Evolutionary conservation across 148 eudicot genomes (phyloP).

Genomic region (Chenopodium quinoa): DNA sequence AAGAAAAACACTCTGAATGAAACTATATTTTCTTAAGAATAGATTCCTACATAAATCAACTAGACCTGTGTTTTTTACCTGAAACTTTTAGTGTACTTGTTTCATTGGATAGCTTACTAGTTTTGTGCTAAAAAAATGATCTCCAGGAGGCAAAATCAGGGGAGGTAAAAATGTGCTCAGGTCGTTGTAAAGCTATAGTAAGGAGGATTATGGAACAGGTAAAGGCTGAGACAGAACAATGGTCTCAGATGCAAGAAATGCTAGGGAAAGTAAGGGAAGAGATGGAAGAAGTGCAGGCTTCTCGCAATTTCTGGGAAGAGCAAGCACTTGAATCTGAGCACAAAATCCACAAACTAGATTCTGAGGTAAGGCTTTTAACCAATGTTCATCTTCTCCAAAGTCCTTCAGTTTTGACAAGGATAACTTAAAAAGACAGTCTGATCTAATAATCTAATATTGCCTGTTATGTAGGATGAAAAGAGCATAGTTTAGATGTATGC

Average conservation of each 20-base stretch:
- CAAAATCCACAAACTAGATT: conserved; percentile 45
- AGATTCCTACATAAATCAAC: not conserved
- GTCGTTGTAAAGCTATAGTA: conserved; percentile 73
- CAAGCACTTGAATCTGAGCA: conserved; percentile 58
- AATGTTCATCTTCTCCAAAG: not conserved
- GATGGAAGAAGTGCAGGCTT: conserved; percentile 82
- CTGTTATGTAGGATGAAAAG: not conserved
- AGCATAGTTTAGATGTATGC: not conserved
- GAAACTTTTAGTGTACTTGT: too few relatives aligned
- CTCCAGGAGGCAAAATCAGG: conserved; percentile 45
- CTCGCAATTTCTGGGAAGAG: conserved; percentile 82
- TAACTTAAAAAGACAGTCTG: not conserved
- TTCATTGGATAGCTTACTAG: conserved; percentile 1
- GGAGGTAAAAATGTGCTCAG: conserved; percentile 47
- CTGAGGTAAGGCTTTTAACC: conserved; percentile 43
- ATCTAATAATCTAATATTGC: not conserved
- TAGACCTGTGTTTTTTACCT: not conserved
- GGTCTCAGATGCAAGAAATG: conserved; percentile 99
- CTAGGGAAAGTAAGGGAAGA: conserved; percentile 67
- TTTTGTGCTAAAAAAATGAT: not conserved
- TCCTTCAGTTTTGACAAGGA: not conserved
- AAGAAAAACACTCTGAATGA: not conserved
- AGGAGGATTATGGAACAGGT: conserved; percentile 86
- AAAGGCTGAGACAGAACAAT: conserved; percentile 85
- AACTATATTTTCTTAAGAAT: not conserved